Evolutionary conservation across 176 grass and related monocot species (phyloP).

Genomic region (Carex myosuroides): DNA sequence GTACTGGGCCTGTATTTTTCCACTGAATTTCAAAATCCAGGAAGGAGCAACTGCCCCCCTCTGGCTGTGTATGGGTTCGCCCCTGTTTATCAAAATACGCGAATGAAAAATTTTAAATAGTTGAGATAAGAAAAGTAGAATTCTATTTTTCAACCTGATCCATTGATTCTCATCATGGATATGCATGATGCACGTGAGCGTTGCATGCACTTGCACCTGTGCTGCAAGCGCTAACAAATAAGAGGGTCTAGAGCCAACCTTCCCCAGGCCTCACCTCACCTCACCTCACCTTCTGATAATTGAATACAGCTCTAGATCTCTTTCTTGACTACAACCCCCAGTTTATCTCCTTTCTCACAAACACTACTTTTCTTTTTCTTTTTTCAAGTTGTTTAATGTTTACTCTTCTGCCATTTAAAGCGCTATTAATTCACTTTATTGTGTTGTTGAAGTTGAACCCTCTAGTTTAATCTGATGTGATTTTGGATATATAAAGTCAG

Average conservation of each 20-base stretch:
- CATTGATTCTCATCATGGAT: background rate
- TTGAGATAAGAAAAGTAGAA: too few species aligned
- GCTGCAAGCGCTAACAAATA: background rate
- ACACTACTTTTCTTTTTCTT: background rate
- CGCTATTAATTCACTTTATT: constrained; percentile 1
- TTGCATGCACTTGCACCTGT: background rate
- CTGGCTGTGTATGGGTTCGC: too few species aligned
- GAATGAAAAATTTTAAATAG: too few species aligned
- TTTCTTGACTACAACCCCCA: background rate
- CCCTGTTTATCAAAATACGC: too few species aligned
- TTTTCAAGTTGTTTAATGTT: background rate
- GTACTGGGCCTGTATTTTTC: too few species aligned
- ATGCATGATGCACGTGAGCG: background rate
- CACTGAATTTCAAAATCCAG: too few species aligned
- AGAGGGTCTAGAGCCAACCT: background rate
- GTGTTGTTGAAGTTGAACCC: background rate
- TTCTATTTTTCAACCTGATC: too few species aligned
- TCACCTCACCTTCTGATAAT: background rate
- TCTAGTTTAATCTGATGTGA: background rate
- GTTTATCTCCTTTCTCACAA: background rate
- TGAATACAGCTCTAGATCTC: background rate
- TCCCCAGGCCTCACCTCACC: constrained; percentile 3
- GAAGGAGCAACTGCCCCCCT: too few species aligned
- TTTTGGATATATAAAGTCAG: background rate
- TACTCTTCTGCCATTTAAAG: background rate